Evolutionary conservation across 192 early-diverging fungal genomes (phyloP).

Genomic region (Entomortierella parvispora): DNA sequence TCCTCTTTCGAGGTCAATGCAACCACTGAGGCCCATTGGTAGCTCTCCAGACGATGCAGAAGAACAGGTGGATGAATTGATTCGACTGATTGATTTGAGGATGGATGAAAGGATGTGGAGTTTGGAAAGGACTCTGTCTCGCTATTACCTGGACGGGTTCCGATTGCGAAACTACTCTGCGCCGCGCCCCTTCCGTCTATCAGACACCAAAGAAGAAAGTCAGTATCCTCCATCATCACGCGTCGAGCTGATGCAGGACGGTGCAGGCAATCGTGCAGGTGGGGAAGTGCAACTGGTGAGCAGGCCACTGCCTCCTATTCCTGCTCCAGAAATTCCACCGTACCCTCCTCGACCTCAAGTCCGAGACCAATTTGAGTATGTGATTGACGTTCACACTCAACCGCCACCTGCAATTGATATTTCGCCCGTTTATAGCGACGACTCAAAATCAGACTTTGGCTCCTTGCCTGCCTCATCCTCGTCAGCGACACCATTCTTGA

Average conservation of each 20-base stretch:
- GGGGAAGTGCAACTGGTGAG: too few relatives aligned
- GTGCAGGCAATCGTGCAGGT: too few relatives aligned
- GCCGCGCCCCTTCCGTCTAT: too few relatives aligned
- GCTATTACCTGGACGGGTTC: slow-evolving; percentile 49
- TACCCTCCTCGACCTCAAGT: too few relatives aligned
- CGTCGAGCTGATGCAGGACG: background rate
- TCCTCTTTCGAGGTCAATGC: slow-evolving; percentile 21
- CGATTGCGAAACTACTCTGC: slow-evolving; percentile 39
- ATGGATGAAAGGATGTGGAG: slow-evolving; percentile 52
- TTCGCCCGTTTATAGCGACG: too few relatives aligned
- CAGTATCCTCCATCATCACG: too few relatives aligned
- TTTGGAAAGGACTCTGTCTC: slow-evolving; percentile 32
- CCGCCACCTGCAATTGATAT: too few relatives aligned
- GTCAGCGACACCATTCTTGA: background rate
- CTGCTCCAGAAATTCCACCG: too few relatives aligned
- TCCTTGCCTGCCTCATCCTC: background rate
- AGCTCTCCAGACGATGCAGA: slow-evolving; percentile 11
- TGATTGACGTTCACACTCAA: background rate
- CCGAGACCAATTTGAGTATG: too few relatives aligned
- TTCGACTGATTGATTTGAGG: slow-evolving; percentile 42
- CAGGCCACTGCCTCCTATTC: too few relatives aligned
- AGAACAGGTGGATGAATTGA: slow-evolving; percentile 37
- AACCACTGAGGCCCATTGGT: slow-evolving; percentile 27
- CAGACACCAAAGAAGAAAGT: too few relatives aligned
- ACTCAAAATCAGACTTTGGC: too few relatives aligned